Conservation (phyloP, 2,329 filamentous ascomycete species). For the Zymoseptoria tritici region DNA sequence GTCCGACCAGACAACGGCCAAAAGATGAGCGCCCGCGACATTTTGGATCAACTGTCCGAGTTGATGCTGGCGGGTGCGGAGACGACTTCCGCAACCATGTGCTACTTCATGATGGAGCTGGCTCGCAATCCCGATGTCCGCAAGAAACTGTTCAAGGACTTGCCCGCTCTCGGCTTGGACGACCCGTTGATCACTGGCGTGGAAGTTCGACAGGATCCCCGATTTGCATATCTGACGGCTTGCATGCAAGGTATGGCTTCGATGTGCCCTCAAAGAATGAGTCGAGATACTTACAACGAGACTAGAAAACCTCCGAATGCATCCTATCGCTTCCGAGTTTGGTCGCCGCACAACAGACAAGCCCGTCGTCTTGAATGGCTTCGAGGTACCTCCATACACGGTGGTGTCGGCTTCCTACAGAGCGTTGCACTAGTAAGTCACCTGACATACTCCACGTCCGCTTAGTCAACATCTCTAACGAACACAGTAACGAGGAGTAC, state of each 20-base stretch:
- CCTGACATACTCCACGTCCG: too few species aligned
- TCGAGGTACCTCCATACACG: conserved; percentile 4
- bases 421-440: neutral
- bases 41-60: conserved; percentile 7
- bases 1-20: conserved; percentile 4
- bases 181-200: conserved; percentile 2
- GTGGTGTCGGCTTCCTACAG: conserved; percentile 10
- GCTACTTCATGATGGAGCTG: conserved; percentile 6
- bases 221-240: conserved; percentile 3
- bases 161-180: conserved; percentile 1
- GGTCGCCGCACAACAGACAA: conserved; percentile 1
- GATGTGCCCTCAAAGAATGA: neutral
- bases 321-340: conserved; percentile 6
- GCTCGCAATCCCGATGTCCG: conserved; percentile 4
- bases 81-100: conserved; percentile 6
- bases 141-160: neutral
- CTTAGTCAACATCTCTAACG: neutral
- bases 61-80: conserved; percentile 7
- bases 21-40: conserved; percentile 5
- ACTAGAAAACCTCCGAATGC: conserved; percentile 7
- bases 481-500: conserved; percentile 3
- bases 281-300: neutral
- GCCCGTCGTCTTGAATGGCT: neutral
- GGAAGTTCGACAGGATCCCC: conserved; percentile 2
- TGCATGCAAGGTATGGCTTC: conserved; percentile 1